Evolutionary conservation across 306 rosid species (phyloP), one percentile per base, ranked within the genome.

Genomic region (Vachellia collinsii): DNA sequence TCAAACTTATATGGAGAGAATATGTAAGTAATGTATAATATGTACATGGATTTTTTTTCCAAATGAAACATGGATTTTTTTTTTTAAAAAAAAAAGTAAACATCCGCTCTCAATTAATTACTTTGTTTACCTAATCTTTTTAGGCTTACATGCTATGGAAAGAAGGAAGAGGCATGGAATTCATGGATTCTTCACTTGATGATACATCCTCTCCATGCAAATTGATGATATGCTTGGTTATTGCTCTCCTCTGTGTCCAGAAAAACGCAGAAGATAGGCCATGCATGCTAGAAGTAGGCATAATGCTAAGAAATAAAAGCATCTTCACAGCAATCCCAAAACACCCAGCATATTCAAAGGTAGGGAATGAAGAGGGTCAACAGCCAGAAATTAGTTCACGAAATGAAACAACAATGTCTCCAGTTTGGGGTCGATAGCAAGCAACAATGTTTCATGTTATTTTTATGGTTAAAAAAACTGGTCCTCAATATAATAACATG

Each of bases 221-320:
- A 29, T 29, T 29, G 34, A 29, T 29, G 2, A 29, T 29, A 29
- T 29, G 34, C 34, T 29, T 29, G 34, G 34, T 0, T 0, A 29
- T 29, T 29, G 87, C 34, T 29, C 34, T 29, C 34, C 34, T 29
- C 34, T 59, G 65, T 29, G 34, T 29, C 34, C 34, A 29, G 34
- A 29, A 29, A 29, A 29, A 11, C 22, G 80, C 88, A 16, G 66
- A 39, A 11, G 90, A 77, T 20, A 80, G 85, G 71, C 90, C 87
- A 7, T 73, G 87, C 29, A 74, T 82, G 85, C 36, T 85, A 48
- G 76, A 81, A 79, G 63, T 85, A 48, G 75, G 65, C 7, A 78
- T 83, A 5, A 85, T 88, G 89, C 76, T 85, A 22, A 85, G 79
- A 43, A 81, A 17, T 10, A 82, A 85, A 70, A 56, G 34, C 22